Percentiles rank a stretch among this genome's conserved stretches.
Evolutionary conservation across 2,329 filamentous ascomycete genomes (phyloP).

Genomic region (Mollisia scopiformis): DNA sequence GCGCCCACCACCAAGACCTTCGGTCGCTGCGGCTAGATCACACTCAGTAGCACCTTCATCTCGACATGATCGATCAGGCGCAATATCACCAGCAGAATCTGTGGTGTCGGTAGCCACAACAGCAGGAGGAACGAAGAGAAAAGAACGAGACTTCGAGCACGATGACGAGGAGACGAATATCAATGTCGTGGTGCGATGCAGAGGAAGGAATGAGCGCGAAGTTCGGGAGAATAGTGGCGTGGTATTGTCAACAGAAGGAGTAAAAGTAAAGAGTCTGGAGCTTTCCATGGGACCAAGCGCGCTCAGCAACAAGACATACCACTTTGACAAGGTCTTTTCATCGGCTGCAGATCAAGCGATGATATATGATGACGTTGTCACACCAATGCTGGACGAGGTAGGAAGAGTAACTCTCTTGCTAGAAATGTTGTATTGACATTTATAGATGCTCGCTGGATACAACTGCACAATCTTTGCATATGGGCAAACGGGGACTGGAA

Average conservation of each 20-base stretch:
- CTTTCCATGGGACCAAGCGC: slow-evolving; percentile 92
- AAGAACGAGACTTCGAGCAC: slow-evolving; percentile 81
- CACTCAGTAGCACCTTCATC: slow-evolving; percentile 41
- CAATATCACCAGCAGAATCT: slow-evolving; percentile 70
- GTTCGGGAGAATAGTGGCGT: slow-evolving; percentile 93
- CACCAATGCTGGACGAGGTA: slow-evolving; percentile 91
- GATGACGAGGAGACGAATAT: slow-evolving; percentile 91
- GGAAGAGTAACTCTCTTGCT: slow-evolving; percentile 26
- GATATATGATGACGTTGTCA: slow-evolving; percentile 94
- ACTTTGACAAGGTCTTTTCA: slow-evolving; percentile 97
- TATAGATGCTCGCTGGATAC: slow-evolving; percentile 86
- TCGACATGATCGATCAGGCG: slow-evolving; percentile 31
- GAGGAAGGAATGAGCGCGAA: slow-evolving; percentile 90
- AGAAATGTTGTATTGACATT: slow-evolving; percentile 14
- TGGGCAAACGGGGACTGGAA: slow-evolving; percentile 95
- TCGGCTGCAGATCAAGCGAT: slow-evolving; percentile 91
- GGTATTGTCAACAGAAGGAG: slow-evolving; percentile 85
- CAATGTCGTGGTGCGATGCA: slow-evolving; percentile 93
- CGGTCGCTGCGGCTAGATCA: slow-evolving; percentile 44
- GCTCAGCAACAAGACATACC: slow-evolving; percentile 93
- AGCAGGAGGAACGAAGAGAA: slow-evolving; percentile 73
- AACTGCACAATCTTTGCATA: slow-evolving; percentile 99
- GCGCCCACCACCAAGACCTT: slow-evolving; percentile 57
- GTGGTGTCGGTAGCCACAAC: slow-evolving; percentile 57
- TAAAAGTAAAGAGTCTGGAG: slow-evolving; percentile 81